Percentiles rank a stretch among this genome's conserved stretches.
Conservation (phyloP, 345 rosid genomes). For the Anastatica hierochuntica region DNA sequence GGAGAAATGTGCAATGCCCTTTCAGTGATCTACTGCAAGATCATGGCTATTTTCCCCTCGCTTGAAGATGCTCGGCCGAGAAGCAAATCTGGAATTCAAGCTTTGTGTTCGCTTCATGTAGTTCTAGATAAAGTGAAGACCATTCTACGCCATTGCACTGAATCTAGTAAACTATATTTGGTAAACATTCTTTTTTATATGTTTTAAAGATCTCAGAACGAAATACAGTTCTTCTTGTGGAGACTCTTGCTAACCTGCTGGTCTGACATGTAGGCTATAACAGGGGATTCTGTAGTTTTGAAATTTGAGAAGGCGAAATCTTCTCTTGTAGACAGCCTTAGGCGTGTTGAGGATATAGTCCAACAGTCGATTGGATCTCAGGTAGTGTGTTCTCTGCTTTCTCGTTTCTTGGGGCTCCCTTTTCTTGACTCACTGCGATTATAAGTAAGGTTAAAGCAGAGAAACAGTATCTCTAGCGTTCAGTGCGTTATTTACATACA, state of each 20-base stretch:
- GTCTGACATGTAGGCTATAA: slow-evolving; percentile 60
- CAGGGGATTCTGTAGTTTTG: slow-evolving; percentile 81
- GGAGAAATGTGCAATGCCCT: slow-evolving; percentile 84
- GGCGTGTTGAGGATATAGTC: slow-evolving; percentile 85
- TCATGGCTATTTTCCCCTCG: slow-evolving; percentile 66
- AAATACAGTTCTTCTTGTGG: neutral
- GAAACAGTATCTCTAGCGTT: too few species aligned
- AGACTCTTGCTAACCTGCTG: neutral
- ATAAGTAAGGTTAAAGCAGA: neutral
- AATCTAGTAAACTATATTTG: slow-evolving; percentile 85
- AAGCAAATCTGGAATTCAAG: slow-evolving; percentile 95
- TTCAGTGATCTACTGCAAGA: slow-evolving; percentile 62
- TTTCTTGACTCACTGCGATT: neutral
- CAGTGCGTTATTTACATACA: too few species aligned
- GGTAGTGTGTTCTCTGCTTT: slow-evolving; percentile 34
- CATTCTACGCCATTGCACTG: slow-evolving; percentile 72
- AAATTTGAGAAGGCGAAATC: slow-evolving; percentile 75
- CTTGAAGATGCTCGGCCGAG: slow-evolving; percentile 89
- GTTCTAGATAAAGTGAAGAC: slow-evolving; percentile 75
- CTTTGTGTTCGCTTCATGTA: slow-evolving; percentile 84
- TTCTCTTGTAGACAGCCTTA: slow-evolving; percentile 73
- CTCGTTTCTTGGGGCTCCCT: neutral
- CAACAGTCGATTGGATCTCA: slow-evolving; percentile 70
- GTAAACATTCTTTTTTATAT: slow-evolving; percentile 26
- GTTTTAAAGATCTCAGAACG: neutral